A percentile compares a stretch with the other conserved stretches of the same genome.
Evolutionary conservation across 164 flowering plant genomes (phyloP).

Genomic region (Protea cynaroides): DNA sequence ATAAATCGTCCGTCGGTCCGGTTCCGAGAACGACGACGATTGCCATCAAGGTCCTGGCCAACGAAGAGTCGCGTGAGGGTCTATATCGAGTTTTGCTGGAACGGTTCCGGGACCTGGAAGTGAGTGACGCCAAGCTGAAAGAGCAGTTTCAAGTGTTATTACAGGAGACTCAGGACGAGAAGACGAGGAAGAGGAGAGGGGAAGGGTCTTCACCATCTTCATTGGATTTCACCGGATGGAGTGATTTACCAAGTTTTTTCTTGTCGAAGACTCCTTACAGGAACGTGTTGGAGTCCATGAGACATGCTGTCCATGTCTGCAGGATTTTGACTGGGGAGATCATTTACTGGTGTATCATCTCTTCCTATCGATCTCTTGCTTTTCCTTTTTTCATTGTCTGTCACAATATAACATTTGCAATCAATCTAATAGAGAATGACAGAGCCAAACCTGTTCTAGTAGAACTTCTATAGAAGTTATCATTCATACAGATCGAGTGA

Average conservation of each 20-base stretch:
- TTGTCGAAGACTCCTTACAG: constrained; percentile 26
- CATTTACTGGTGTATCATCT: constrained; percentile 51
- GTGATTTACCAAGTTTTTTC: constrained; percentile 33
- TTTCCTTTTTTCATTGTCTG: neutral
- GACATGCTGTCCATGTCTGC: constrained; percentile 80
- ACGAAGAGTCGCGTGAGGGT: constrained; percentile 6
- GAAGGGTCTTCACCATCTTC: constrained; percentile 7
- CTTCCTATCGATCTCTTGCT: neutral
- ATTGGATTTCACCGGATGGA: constrained; percentile 17
- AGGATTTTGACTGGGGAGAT: constrained; percentile 61
- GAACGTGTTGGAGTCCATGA: constrained; percentile 51
- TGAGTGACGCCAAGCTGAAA: constrained; percentile 39
- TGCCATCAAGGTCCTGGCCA: neutral
- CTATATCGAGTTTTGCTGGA: constrained; percentile 24
- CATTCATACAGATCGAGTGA: too few relatives aligned
- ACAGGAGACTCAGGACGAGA: constrained; percentile 8
- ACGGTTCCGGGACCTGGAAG: constrained; percentile 46
- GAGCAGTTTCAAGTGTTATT: constrained; percentile 28
- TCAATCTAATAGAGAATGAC: neutral
- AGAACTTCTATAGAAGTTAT: too few relatives aligned
- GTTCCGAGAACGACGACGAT: neutral
- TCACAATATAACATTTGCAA: neutral
- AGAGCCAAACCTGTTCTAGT: too few relatives aligned
- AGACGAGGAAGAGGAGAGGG: constrained; percentile 8
- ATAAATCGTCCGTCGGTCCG: neutral